phyloP scores from a whole-genome alignment of 495 filamentous ascomycete genomes.

The Neurospora sp. region DNA sequence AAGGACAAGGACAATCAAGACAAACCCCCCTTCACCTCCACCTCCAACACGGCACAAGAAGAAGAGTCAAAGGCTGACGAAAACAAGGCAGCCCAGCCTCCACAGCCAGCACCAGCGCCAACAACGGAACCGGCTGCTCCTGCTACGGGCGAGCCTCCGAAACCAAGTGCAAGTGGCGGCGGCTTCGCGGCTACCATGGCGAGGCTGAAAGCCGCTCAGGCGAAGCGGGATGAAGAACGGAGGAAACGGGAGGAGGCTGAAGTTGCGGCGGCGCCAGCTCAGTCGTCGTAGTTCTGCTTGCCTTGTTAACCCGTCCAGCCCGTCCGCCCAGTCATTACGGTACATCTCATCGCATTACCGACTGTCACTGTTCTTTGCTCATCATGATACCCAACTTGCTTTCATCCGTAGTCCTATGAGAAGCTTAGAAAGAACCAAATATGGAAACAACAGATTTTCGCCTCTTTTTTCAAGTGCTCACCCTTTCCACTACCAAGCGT shows the following conservation, averaged over 20 bases:
- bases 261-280: slow-evolving; percentile 13
- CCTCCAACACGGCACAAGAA: background rate
- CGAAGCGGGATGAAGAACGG: slow-evolving; percentile 22
- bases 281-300: background rate
- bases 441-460: no score
- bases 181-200: slow-evolving; percentile 30
- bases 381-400: background rate
- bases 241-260: slow-evolving; percentile 8
- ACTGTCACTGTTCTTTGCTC: background rate
- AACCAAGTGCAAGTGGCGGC: background rate
- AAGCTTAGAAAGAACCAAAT: no score
- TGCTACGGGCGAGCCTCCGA: no score
- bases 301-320: background rate
- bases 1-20: slow-evolving; percentile 4
- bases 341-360: background rate
- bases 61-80: slow-evolving; percentile 24
- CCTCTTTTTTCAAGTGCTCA: no score
- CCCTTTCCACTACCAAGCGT: no score
- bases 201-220: slow-evolving; percentile 30
- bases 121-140: no score
- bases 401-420: background rate
- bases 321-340: background rate
- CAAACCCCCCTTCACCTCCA: slow-evolving; percentile 11
- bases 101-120: background rate
- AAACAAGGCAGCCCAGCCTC: slow-evolving; percentile 3